Evolutionary conservation across 2,329 filamentous ascomycete species (phyloP), one percentile per base, ranked within the genome.

Genomic region (Chrysoporthe puriensis): DNA sequence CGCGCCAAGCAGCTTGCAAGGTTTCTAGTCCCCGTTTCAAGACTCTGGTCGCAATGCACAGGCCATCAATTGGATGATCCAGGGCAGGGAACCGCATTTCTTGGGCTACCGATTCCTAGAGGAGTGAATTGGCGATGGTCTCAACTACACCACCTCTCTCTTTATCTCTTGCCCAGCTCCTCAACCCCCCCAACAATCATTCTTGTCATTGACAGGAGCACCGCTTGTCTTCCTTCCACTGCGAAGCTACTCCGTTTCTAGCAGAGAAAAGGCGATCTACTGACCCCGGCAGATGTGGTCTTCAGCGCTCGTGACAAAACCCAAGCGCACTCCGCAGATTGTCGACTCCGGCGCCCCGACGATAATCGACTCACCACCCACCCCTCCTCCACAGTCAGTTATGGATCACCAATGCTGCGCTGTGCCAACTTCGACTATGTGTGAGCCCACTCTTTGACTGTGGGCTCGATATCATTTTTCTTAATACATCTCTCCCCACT

Each of bases 401-500:
- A 77, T 78, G 76, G 76, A 78, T 74, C 72, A 71, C 67, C 71
- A 69, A 73, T 74, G 71, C 67, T 70, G 69, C 66, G 66, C 61
- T 71, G 69, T 66, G 66, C 71, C 67, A 68, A 67, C 69, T 66
- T 71, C 66, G 71, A 73, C 68, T 73, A 72, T 69, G 72, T 73
- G 72, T 77, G 76, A 77, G 72, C 72, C 68, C 67, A 72, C 70
- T 67, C 71, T 70, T 58, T 76, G 73, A 76, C 72, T 71, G 67
- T 67, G 67, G 70, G 69, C 71, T 70, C 62, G 58, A 48, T 63
- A 61, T 43, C 50, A 21, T 58, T 16, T 36, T 63, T 52, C 21
- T 21, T 40, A 60, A 60, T 60, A 42, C 57, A 60, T 44, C 14
- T 26, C 40, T 56, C 36, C 7, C 50, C 21, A 36, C 26, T 48